These are phyloP conservation scores for Fusarium oligoseptatum DNA, from an alignment of 2,329 filamentous ascomycete genomes.

Conservation along the genomic window DNA sequence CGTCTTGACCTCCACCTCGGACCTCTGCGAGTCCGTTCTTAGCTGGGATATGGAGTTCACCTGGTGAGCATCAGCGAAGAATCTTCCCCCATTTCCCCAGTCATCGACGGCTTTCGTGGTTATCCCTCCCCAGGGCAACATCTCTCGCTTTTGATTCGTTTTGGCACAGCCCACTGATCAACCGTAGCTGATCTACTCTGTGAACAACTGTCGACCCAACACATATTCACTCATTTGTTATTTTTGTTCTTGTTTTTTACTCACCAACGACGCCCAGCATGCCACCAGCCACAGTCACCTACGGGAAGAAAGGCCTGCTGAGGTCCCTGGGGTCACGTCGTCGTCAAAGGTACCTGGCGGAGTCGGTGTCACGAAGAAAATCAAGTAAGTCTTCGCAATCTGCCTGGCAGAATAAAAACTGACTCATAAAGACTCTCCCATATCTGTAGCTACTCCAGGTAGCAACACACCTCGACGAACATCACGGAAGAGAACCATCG, in stretches of 20 bases:
- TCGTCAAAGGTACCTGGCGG: constrained; percentile 37
- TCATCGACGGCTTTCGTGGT: neutral
- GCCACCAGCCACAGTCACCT: constrained; percentile 44
- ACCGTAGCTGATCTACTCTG: neutral
- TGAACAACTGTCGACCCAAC: neutral
- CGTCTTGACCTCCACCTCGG: constrained; percentile 2
- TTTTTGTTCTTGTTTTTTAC: neutral
- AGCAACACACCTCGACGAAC: constrained; percentile 19
- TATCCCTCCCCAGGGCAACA: neutral
- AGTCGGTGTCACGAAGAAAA: constrained; percentile 28
- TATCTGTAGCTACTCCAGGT: neutral
- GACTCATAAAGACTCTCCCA: constrained; percentile 8
- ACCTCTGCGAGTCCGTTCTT: constrained; percentile 10
- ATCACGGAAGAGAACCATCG: constrained; percentile 21
- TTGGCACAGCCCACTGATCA: neutral
- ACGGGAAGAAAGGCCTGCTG: constrained; percentile 50
- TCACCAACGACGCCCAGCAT: constrained; percentile 32
- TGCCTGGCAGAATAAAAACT: neutral
- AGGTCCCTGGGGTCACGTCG: constrained; percentile 45
- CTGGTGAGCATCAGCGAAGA: constrained; percentile 9
- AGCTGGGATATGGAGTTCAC: constrained; percentile 10
- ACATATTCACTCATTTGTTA: neutral
- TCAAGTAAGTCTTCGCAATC: constrained; percentile 29
- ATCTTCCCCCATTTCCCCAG: neutral
- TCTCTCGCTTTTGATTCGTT: constrained; percentile 11